Conservation (phyloP, 441 rosid species). For the Euphorbia schlechtendalii region DNA sequence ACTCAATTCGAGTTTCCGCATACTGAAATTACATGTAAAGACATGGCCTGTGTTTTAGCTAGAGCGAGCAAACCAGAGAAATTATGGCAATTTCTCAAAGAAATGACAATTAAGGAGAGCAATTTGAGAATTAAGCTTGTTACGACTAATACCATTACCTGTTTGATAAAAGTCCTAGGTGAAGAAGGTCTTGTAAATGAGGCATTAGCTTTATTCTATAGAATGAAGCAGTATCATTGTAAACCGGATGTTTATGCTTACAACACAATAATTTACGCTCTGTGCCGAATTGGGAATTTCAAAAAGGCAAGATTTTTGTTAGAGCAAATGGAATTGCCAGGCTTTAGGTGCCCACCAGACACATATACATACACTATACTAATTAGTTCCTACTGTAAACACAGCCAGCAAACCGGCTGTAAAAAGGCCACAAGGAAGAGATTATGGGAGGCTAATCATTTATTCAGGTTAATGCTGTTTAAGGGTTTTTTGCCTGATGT, state of each 20-base stretch:
- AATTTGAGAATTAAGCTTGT: constrained; percentile 25
- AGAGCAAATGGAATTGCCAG: constrained; percentile 82
- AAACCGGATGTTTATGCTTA: constrained; percentile 76
- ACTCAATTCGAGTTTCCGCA: constrained; percentile 39
- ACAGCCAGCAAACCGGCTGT: constrained; percentile 74
- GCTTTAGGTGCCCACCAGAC: constrained; percentile 69
- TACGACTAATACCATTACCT: constrained; percentile 44
- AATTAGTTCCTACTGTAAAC: constrained; percentile 67
- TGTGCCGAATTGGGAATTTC: constrained; percentile 73
- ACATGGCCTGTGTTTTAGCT: constrained; percentile 59
- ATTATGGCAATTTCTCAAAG: constrained; percentile 62
- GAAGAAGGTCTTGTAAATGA: constrained; percentile 79
- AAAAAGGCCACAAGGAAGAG: constrained; percentile 72
- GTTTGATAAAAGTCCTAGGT: constrained; percentile 92
- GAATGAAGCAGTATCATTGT: constrained; percentile 69
- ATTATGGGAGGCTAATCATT: constrained; percentile 73
- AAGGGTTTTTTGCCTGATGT: constrained; percentile 48
- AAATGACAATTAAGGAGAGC: constrained; percentile 33
- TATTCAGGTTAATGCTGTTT: constrained; percentile 63
- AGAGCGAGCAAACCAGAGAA: constrained; percentile 43
- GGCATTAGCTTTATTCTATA: constrained; percentile 52
- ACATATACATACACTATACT: constrained; percentile 61
- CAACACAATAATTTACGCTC: constrained; percentile 59
- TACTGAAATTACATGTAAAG: constrained; percentile 57
- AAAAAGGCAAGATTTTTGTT: constrained; percentile 66